A percentile compares a stretch with the other conserved stretches of the same genome.
phyloP scores from a whole-genome alignment of 2,329 filamentous ascomycete genomes.

The Paraphoma sp. region DNA sequence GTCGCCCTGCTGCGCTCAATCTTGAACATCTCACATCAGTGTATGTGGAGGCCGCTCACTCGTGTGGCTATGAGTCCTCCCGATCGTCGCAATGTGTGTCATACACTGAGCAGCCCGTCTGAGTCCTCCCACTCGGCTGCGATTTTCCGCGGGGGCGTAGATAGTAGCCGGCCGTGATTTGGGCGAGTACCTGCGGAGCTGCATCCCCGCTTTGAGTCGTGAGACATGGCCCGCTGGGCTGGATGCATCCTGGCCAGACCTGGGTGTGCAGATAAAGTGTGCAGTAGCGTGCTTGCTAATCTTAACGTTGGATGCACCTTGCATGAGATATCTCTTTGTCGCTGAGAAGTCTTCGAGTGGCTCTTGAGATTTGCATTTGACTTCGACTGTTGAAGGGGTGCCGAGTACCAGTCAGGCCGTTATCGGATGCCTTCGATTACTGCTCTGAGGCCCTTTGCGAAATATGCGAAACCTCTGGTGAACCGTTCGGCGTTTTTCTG shows the following conservation, averaged over 20 bases:
- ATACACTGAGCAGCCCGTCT: background rate
- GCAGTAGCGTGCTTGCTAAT: constrained; percentile 12
- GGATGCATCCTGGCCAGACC: background rate
- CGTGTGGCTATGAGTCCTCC: background rate
- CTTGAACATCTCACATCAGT: background rate
- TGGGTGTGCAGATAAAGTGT: background rate
- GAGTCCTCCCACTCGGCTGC: background rate
- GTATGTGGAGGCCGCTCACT: background rate
- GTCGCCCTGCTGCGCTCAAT: background rate
- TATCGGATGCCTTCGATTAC: constrained; percentile 8
- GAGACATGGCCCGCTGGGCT: background rate
- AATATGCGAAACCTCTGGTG: constrained; percentile 1
- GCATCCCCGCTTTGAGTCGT: background rate
- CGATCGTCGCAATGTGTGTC: background rate
- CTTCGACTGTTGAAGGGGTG: background rate
- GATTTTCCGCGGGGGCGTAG: background rate
- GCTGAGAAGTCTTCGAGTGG: background rate
- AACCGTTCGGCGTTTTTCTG: constrained; percentile 14
- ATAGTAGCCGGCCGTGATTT: background rate
- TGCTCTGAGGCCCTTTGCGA: constrained; percentile 3
- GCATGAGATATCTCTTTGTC: background rate
- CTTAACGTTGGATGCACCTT: background rate
- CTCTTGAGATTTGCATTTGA: too few relatives aligned
- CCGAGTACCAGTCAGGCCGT: background rate
- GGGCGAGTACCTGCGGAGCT: background rate